These are phyloP conservation scores for Trametes punicea DNA, from an alignment of 768 basidiomycete species.

Conservation along the genomic window DNA sequence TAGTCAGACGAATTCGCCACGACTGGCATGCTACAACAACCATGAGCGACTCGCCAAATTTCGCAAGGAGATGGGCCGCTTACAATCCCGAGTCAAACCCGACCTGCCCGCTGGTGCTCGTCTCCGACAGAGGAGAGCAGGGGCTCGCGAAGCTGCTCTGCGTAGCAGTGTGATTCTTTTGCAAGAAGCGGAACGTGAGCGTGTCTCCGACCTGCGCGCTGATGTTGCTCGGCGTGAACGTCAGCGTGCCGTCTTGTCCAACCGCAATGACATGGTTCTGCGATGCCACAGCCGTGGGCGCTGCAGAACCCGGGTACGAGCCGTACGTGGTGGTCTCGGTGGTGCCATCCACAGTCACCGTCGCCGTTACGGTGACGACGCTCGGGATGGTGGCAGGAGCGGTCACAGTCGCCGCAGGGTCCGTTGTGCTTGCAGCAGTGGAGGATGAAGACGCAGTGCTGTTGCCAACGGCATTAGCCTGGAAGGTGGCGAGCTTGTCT, in stretches of 20 bases:
- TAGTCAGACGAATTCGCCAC: constrained; percentile 40
- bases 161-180: constrained; percentile 39
- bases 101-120: constrained; percentile 42
- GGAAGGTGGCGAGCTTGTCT: constrained; percentile 50
- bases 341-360: constrained; percentile 33
- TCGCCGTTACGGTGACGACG: constrained; percentile 37
- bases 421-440: constrained; percentile 11
- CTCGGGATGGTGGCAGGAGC: constrained; percentile 31
- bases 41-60: not conserved
- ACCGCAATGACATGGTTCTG: constrained; percentile 32
- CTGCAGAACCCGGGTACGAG: constrained; percentile 31
- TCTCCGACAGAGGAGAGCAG: constrained; percentile 38
- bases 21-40: constrained; percentile 42
- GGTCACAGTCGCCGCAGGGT: not conserved
- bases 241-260: constrained; percentile 27
- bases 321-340: constrained; percentile 36
- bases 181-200: constrained; percentile 39
- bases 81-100: constrained; percentile 41
- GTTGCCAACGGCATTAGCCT: constrained; percentile 45
- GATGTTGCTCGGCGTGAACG: constrained; percentile 34
- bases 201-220: constrained; percentile 36
- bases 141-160: constrained; percentile 37
- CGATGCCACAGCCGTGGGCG: constrained; percentile 35
- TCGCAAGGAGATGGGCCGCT: constrained; percentile 12
- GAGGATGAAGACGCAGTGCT: constrained; percentile 13